Conservation (phyloP, 345 rosid genomes). For the Hevea brasiliensis region DNA sequence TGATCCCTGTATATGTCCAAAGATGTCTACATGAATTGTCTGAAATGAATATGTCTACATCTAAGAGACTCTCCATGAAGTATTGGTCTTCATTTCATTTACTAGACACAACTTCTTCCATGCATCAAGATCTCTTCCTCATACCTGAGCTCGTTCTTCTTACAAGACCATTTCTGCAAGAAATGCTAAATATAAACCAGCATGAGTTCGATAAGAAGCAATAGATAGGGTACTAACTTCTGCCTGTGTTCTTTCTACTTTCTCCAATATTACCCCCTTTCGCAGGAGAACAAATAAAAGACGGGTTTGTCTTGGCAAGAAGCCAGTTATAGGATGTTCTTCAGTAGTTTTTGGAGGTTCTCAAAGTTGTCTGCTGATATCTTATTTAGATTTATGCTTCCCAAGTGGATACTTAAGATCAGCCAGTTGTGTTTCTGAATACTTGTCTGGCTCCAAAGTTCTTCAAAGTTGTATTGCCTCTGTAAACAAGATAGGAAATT, state of each 20-base stretch:
- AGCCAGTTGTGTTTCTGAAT: constrained; percentile 22
- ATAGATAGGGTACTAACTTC: constrained; percentile 17
- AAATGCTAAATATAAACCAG: constrained; percentile 25
- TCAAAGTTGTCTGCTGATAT: constrained; percentile 37
- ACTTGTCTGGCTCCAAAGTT: constrained; percentile 21
- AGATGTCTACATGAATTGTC: constrained; percentile 9
- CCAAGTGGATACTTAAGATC: constrained; percentile 25
- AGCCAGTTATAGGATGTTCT: constrained; percentile 17
- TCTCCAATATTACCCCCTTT: background rate
- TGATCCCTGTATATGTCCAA: constrained; percentile 10
- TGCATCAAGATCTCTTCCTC: constrained; percentile 14
- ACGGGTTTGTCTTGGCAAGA: constrained; percentile 13
- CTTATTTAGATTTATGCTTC: constrained; percentile 26
- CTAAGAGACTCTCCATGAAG: background rate
- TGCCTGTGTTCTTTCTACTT: background rate
- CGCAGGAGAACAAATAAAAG: background rate
- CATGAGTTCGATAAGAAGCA: constrained; percentile 15
- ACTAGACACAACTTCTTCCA: constrained; percentile 16
- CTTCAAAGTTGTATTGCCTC: background rate
- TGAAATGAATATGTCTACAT: no score
- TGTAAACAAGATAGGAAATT: constrained; percentile 23
- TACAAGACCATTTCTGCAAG: constrained; percentile 8
- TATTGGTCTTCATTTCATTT: constrained; percentile 18
- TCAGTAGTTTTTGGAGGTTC: constrained; percentile 14
- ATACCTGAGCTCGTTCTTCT: constrained; percentile 1